Evolutionary conservation across 495 filamentous ascomycete genomes (phyloP).

Genomic region (Elasticomyces elasticus): DNA sequence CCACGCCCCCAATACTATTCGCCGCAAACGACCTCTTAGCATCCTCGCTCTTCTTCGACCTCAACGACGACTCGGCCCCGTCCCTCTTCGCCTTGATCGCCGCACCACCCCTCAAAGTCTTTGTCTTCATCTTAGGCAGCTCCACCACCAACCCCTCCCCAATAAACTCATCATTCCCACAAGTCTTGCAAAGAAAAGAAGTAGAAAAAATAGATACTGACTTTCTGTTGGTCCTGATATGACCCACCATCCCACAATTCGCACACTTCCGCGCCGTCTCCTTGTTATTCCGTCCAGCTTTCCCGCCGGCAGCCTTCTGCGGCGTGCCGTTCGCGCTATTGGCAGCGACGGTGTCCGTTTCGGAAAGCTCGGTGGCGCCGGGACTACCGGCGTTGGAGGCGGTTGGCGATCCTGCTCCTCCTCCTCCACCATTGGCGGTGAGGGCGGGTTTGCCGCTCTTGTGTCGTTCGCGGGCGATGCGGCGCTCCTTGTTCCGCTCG

Average conservation of each 20-base stretch:
- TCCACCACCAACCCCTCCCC: not conserved
- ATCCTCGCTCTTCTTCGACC: not conserved
- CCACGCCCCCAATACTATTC: not conserved
- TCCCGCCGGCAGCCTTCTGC: constrained; percentile 9
- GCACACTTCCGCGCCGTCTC: constrained; percentile 89
- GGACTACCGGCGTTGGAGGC: constrained; percentile 31
- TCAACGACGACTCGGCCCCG: no score
- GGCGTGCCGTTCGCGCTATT: constrained; percentile 4
- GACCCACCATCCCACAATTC: constrained; percentile 88
- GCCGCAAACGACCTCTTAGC: not conserved
- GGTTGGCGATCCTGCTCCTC: constrained; percentile 25
- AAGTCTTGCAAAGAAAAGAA: constrained; percentile 11
- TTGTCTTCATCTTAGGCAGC: not conserved
- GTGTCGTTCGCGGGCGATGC: constrained; percentile 81
- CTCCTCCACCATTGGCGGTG: constrained; percentile 9
- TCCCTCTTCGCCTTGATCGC: not conserved
- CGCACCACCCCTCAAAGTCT: not conserved
- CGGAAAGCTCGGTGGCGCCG: constrained; percentile 31
- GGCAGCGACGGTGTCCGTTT: constrained; percentile 35
- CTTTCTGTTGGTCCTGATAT: constrained; percentile 99
- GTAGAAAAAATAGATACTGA: constrained; percentile 32
- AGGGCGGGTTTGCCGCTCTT: constrained; percentile 48
- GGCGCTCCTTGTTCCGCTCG: constrained; percentile 81
- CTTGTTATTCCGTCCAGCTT: constrained; percentile 24
- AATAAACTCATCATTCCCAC: not conserved